Conservation (phyloP, 148 eudicot species). For the Rhododendron kiyosumense region DNA sequence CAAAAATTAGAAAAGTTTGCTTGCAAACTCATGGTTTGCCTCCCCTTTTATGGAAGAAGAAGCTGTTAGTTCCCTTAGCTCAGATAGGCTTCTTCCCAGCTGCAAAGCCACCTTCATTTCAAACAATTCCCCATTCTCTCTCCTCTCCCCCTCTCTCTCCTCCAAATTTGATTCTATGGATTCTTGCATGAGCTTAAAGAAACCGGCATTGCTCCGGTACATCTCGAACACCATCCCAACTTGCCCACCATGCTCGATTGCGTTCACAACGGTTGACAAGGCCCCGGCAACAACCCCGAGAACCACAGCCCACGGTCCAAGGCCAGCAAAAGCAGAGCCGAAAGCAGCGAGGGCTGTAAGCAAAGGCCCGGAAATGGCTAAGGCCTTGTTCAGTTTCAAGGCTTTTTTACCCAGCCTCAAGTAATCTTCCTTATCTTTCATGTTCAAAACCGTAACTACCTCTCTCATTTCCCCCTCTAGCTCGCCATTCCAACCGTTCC, state of each 20-base stretch:
- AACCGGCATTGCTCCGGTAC: slow-evolving; percentile 38
- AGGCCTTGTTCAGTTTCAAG: slow-evolving; percentile 43
- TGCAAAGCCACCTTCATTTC: slow-evolving; percentile 66
- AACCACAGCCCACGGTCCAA: not conserved
- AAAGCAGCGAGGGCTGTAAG: slow-evolving; percentile 53
- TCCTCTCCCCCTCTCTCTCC: slow-evolving; percentile 25
- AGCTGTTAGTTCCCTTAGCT: slow-evolving; percentile 41
- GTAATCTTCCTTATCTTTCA: slow-evolving; percentile 57
- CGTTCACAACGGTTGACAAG: slow-evolving; percentile 25
- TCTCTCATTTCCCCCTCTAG: slow-evolving; percentile 52
- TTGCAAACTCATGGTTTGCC: slow-evolving; percentile 50
- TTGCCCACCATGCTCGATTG: slow-evolving; percentile 25
- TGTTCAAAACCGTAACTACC: slow-evolving; percentile 31
- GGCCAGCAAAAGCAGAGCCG: slow-evolving; percentile 35
- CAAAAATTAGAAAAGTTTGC: slow-evolving; percentile 48
- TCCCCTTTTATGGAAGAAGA: slow-evolving; percentile 29
- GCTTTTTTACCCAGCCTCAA: slow-evolving; percentile 51
- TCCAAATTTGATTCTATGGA: slow-evolving; percentile 24
- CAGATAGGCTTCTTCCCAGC: slow-evolving; percentile 58
- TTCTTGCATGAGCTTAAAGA: slow-evolving; percentile 33
- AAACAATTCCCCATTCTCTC: slow-evolving; percentile 58
- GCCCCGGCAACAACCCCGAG: slow-evolving; percentile 23
- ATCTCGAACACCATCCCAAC: slow-evolving; percentile 60
- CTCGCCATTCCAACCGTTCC: slow-evolving; percentile 49
- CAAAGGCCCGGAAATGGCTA: slow-evolving; percentile 49